Evolutionary conservation across 768 basidiomycete species (phyloP), one percentile per base, ranked within the genome.

Genomic region (Termitomyces bulborhizus): DNA sequence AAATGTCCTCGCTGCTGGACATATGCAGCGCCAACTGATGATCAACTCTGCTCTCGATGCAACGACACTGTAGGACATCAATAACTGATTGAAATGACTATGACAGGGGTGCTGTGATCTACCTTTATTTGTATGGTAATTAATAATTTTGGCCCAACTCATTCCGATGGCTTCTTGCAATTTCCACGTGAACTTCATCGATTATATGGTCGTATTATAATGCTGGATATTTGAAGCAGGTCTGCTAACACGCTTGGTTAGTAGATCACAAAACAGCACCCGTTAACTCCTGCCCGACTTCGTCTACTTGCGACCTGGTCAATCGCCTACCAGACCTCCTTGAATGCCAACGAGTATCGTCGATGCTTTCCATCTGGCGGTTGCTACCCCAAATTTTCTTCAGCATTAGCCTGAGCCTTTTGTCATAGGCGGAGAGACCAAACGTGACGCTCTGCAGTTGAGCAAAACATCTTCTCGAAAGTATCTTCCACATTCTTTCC

Each of bases 1-100:
- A 95, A 96, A 67, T 98, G 96, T 66, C 90, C 93, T 24, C 81
- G 95, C 15, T 98, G 96, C 68, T 97, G 95, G 93, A 86, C 83
- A 6, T 87, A 78, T 65, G 85, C 83, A 2, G 76, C 86, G 13
- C 60, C 66, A 11, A 66, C 73, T 40, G 67, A 73, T 12, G 77
- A 84, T 16, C 65, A 66, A 9, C 67, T 95, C 11, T 96, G 94
- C 69, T 56, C 56, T 18, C 78, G 94, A 60, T 97, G 94, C 57
- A 60, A 51, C 39, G 60, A 59, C 7, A 70, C 70, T 24, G 39
- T 73, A 24, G 24, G 54, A n/a, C 16, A 51, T 29, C 42, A 36
- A 58, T 58, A 29, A 15, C 15, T 37, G 29, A 46, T 27, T 37
- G 13, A 45, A 24, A 29, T 11, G 44, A 46, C 15, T 27, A 44